Evolutionary conservation across 192 early-diverging fungal species (phyloP).

Genomic region (Linnemannia hyalina): DNA sequence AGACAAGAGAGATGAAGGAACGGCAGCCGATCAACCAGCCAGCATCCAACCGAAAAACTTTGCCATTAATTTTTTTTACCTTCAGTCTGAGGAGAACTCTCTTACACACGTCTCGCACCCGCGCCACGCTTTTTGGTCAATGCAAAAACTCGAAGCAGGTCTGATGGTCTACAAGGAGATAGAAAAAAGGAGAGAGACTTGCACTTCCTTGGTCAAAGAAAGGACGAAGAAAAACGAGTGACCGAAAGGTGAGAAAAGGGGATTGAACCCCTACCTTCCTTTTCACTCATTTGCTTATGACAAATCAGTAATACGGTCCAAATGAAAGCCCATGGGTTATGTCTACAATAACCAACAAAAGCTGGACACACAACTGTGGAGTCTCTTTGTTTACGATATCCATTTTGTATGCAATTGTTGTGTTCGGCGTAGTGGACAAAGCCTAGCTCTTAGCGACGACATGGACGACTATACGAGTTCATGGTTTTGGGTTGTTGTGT

Average conservation of each 20-base stretch:
- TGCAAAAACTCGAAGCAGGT: not conserved
- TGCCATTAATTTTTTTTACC: not conserved
- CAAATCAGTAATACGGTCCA: constrained; percentile 7
- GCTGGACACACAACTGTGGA: not conserved
- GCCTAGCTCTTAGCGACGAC: too few species aligned
- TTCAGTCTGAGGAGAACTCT: too few species aligned
- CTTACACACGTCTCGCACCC: too few species aligned
- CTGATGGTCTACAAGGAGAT: not conserved
- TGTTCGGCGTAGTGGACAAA: too few species aligned
- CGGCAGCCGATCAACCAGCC: not conserved
- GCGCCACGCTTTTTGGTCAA: not conserved
- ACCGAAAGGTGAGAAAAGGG: not conserved
- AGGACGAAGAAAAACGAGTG: not conserved
- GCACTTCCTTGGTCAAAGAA: not conserved
- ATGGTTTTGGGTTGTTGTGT: too few species aligned
- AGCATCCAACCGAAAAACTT: not conserved
- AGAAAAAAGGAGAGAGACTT: not conserved
- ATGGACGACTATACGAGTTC: too few species aligned
- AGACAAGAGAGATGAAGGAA: not conserved
- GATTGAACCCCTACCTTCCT: not conserved
- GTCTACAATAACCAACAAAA: not conserved
- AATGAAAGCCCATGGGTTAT: not conserved
- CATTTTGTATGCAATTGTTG: too few species aligned
- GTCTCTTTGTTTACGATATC: not conserved
- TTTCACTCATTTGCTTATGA: not conserved